A percentile compares a stretch with the other conserved stretches of the same genome.
Conservation (phyloP, 768 basidiomycete genomes). For the Phylloporus sp. region DNA sequence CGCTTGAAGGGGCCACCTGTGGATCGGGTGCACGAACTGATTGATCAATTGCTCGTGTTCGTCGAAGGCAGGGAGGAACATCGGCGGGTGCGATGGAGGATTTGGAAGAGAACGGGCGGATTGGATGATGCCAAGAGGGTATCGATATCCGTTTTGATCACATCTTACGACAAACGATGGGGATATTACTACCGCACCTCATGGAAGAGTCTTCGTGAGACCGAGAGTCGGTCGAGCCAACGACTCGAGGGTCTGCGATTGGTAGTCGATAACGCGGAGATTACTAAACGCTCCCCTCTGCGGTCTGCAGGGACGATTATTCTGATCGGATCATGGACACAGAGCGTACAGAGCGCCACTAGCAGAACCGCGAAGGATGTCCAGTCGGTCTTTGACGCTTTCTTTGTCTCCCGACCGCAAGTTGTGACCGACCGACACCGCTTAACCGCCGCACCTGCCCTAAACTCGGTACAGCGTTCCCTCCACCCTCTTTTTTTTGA, state of each 20-base stretch:
- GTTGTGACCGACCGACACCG: constrained; percentile 7
- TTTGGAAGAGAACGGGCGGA: constrained; percentile 53
- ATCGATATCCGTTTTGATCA: constrained; percentile 38
- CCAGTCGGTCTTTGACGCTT: background rate
- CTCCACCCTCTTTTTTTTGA: constrained; percentile 4
- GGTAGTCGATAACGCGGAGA: too few species aligned
- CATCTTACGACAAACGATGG: too few species aligned
- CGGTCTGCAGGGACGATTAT: too few species aligned
- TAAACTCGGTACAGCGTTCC: constrained; percentile 18
- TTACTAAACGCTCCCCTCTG: too few species aligned
- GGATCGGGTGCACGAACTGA: too few species aligned
- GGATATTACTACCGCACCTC: background rate
- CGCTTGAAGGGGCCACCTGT: too few species aligned
- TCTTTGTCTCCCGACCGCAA: background rate
- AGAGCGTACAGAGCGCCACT: too few species aligned
- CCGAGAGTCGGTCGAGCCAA: too few species aligned
- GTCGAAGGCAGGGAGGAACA: constrained; percentile 46
- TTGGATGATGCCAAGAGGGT: constrained; percentile 60
- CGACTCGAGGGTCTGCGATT: too few species aligned
- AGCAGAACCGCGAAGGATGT: background rate
- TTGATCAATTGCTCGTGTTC: background rate
- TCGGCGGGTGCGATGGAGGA: constrained; percentile 33
- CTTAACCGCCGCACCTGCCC: constrained; percentile 34
- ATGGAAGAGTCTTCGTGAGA: too few species aligned
- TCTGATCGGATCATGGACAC: too few species aligned